Conservation (phyloP, 164 flowering plant species). For the Protea cynaroides region DNA sequence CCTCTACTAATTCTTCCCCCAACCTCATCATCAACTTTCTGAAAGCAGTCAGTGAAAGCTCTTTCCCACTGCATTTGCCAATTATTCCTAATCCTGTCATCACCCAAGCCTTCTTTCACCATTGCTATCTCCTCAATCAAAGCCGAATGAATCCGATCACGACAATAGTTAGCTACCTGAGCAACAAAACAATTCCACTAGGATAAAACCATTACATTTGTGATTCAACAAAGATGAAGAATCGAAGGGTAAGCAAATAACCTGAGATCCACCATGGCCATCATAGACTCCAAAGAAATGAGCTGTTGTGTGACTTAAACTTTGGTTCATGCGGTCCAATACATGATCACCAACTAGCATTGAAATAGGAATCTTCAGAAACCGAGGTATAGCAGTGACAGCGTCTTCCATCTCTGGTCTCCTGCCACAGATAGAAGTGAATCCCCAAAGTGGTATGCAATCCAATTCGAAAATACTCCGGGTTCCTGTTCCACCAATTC, state of each 20-base stretch:
- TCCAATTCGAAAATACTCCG: slow-evolving; percentile 59
- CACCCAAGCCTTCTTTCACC: slow-evolving; percentile 18
- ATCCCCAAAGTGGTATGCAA: slow-evolving; percentile 79
- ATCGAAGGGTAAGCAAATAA: slow-evolving; percentile 8
- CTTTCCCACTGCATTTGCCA: slow-evolving; percentile 49
- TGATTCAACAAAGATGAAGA: no score
- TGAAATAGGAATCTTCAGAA: slow-evolving; percentile 48
- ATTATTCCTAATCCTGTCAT: slow-evolving; percentile 14
- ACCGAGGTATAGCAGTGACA: slow-evolving; percentile 50
- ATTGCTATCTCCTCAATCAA: slow-evolving; percentile 53
- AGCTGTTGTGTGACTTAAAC: slow-evolving; percentile 37
- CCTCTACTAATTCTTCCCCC: slow-evolving; percentile 30
- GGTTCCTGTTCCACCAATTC: slow-evolving; percentile 23
- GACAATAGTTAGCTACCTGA: slow-evolving; percentile 79
- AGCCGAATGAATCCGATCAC: slow-evolving; percentile 62
- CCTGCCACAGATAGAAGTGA: slow-evolving; percentile 61
- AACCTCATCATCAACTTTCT: slow-evolving; percentile 61
- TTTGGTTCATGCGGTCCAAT: slow-evolving; percentile 36
- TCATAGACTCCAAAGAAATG: slow-evolving; percentile 92
- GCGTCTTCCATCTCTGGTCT: slow-evolving; percentile 97
- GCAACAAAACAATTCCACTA: slow-evolving; percentile 2
- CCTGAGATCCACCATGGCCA: slow-evolving; percentile 93
- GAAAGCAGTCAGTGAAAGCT: slow-evolving; percentile 49
- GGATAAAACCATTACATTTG: no score
- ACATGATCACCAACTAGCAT: slow-evolving; percentile 43